Conservation (phyloP, 2,329 filamentous ascomycete species). For the Coleophoma cylindrospora region DNA sequence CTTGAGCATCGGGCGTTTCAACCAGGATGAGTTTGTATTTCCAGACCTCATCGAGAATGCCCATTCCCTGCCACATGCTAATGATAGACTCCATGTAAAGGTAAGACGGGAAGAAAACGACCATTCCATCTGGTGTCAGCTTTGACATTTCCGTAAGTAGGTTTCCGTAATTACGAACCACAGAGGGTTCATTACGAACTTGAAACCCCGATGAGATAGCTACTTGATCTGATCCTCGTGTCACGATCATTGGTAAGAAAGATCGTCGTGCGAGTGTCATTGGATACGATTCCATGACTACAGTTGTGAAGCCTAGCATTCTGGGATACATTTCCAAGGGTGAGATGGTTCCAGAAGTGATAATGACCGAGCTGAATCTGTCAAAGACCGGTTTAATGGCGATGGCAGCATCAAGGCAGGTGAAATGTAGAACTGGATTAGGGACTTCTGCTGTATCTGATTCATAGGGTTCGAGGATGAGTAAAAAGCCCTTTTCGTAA, state of each 20-base stretch:
- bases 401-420: slow-evolving; percentile 93
- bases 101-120: slow-evolving; percentile 99
- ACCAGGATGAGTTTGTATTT: slow-evolving; percentile 98
- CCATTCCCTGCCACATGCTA: slow-evolving; percentile 99
- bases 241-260: slow-evolving; percentile 98
- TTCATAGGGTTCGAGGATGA: slow-evolving; percentile 97
- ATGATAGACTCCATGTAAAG: slow-evolving; percentile 99
- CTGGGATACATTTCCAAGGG: slow-evolving; percentile 98
- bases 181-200: slow-evolving; percentile 89
- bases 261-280: slow-evolving; percentile 93
- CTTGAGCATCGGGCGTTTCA: slow-evolving; percentile 94
- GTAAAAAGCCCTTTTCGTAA: slow-evolving; percentile 91
- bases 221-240: slow-evolving; percentile 88
- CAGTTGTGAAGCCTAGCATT: slow-evolving; percentile 90
- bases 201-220: slow-evolving; percentile 92
- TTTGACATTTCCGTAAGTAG: slow-evolving; percentile 92
- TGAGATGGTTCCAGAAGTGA: slow-evolving; percentile 95
- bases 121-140: slow-evolving; percentile 92
- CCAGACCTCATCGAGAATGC: slow-evolving; percentile 95
- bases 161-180: slow-evolving; percentile 95
- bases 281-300: slow-evolving; percentile 93
- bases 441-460: slow-evolving; percentile 92
- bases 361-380: slow-evolving; percentile 95
- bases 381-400: slow-evolving; percentile 98
- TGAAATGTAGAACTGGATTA: slow-evolving; percentile 95